phyloP scores from a whole-genome alignment of 768 basidiomycete genomes.

The Cystofilobasidium macerans region DNA sequence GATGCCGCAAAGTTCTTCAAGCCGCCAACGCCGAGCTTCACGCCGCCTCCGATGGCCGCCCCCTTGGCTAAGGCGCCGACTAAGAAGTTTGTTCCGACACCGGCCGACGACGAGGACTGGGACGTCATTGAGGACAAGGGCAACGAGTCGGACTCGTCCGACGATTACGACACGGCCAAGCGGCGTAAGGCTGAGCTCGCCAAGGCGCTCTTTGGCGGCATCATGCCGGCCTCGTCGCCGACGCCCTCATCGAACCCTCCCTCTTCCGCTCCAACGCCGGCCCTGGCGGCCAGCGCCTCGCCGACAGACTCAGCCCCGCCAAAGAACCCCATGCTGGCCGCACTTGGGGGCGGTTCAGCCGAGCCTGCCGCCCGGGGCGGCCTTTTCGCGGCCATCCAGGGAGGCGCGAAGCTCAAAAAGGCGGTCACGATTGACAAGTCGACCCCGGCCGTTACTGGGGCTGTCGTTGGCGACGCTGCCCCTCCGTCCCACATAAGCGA shows the following conservation, averaged over 20 bases:
- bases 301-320: constrained; percentile 36
- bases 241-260: constrained; percentile 26
- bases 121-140: constrained; percentile 64
- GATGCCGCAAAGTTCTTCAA: constrained; percentile 36
- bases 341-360: constrained; percentile 33
- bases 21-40: constrained; percentile 25
- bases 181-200: constrained; percentile 61
- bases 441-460: constrained; percentile 56
- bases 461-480: constrained; percentile 58
- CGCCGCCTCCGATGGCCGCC: constrained; percentile 32
- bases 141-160: constrained; percentile 51
- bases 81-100: constrained; percentile 46
- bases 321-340: constrained; percentile 40
- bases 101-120: constrained; percentile 68
- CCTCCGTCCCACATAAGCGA: constrained; percentile 56
- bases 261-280: constrained; percentile 34
- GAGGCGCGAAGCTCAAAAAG: constrained; percentile 55
- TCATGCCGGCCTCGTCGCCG: constrained; percentile 43
- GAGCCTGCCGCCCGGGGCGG: constrained; percentile 44
- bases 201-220: constrained; percentile 61
- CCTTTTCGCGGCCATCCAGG: constrained; percentile 70
- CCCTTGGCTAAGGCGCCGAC: constrained; percentile 30
- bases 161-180: constrained; percentile 60
- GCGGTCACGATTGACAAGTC: constrained; percentile 76
- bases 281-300: constrained; percentile 31